These are phyloP conservation scores for Mortierella sp. DNA, from an alignment of 371 early-diverging fungal genomes.

Conservation along the genomic window DNA sequence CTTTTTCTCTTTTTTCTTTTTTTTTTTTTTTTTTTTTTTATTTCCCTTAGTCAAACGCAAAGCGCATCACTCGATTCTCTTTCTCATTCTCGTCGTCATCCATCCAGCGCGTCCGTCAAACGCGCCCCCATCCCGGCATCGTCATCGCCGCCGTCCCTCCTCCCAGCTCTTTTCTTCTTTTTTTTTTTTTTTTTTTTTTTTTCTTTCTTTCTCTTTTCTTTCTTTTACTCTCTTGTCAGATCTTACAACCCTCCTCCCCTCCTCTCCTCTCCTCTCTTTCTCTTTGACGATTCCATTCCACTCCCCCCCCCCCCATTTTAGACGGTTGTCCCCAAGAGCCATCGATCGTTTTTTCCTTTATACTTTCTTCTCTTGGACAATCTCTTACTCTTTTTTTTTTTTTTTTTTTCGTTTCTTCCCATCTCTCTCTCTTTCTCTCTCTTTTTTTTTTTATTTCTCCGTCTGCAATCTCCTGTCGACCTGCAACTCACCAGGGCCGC, in stretches of 20 bases:
- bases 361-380: not conserved
- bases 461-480: too few species aligned
- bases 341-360: too few species aligned
- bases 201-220: not conserved
- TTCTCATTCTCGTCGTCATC: not conserved
- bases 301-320: too few species aligned
- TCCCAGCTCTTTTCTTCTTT: not conserved
- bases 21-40: not conserved
- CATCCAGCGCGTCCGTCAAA: too few species aligned
- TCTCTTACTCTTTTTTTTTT: not conserved
- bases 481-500: too few species aligned
- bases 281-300: too few species aligned
- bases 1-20: not conserved
- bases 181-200: not conserved
- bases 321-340: too few species aligned
- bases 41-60: not conserved
- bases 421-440: not conserved
- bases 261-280: not conserved
- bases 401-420: not conserved
- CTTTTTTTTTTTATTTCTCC: not conserved
- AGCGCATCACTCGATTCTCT: too few species aligned
- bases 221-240: not conserved
- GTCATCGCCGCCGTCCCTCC: not conserved
- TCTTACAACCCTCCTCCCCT: conserved; percentile 4
- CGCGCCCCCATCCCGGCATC: too few species aligned